Conservation (phyloP, 306 rosid species). For the Vicia villosa region DNA sequence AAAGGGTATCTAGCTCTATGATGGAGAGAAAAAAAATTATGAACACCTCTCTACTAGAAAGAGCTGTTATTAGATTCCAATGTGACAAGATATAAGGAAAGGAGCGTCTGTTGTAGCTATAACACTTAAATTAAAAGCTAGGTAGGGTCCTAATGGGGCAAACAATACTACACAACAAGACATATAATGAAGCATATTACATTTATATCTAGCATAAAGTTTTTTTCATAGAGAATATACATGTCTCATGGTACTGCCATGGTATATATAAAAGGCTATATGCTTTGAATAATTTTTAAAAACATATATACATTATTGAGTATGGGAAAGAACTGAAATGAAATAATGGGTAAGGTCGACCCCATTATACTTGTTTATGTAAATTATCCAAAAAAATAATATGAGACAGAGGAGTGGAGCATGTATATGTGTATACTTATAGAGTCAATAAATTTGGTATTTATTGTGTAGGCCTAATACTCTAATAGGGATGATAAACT, state of each 20-base stretch:
- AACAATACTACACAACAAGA: background rate
- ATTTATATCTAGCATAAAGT: conserved; percentile 24
- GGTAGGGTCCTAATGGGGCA: conserved; percentile 43
- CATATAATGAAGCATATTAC: background rate
- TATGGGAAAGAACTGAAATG: conserved; percentile 33
- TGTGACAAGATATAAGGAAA: conserved; percentile 32
- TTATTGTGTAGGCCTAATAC: conserved; percentile 24
- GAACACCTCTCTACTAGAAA: conserved; percentile 22
- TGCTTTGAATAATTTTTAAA: conserved; percentile 38
- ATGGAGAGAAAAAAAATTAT: conserved; percentile 10
- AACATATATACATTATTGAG: conserved; percentile 30
- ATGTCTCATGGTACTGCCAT: conserved; percentile 39
- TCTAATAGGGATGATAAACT: background rate
- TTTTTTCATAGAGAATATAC: conserved; percentile 39
- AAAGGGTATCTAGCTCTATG: conserved; percentile 40
- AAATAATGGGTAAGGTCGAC: conserved; percentile 26
- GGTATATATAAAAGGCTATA: conserved; percentile 36
- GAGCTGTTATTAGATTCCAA: conserved; percentile 14
- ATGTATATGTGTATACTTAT: background rate
- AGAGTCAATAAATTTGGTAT: conserved; percentile 1
- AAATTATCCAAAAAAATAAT: conserved; percentile 34
- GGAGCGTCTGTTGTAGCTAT: conserved; percentile 45
- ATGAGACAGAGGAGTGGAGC: conserved; percentile 20
- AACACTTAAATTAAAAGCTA: conserved; percentile 12
- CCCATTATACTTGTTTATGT: conserved; percentile 34